These are phyloP conservation scores for Hypoxylon sp. DNA, from an alignment of 2,329 filamentous ascomycete species.

Conservation along the genomic window DNA sequence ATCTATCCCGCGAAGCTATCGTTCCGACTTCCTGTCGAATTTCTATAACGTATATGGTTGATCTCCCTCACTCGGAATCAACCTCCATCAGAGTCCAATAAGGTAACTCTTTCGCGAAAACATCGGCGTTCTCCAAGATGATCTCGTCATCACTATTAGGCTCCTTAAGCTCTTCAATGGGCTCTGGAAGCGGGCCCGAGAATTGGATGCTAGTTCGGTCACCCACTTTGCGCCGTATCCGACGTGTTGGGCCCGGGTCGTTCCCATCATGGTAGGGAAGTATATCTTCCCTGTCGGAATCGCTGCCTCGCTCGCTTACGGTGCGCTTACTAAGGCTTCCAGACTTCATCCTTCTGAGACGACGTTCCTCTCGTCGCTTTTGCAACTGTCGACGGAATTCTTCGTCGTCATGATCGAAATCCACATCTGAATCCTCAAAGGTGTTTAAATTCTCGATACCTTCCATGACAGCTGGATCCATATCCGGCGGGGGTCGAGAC, in stretches of 20 bases:
- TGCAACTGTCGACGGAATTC: constrained; percentile 40
- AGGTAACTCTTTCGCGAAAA: constrained; percentile 45
- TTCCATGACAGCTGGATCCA: constrained; percentile 42
- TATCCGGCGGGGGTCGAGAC: constrained; percentile 40
- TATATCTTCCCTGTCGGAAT: constrained; percentile 47
- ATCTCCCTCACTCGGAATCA: constrained; percentile 43
- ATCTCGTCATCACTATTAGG: constrained; percentile 46
- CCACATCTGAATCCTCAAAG: constrained; percentile 41
- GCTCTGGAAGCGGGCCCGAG: constrained; percentile 41
- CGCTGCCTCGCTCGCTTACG: constrained; percentile 48
- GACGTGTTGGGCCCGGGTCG: constrained; percentile 39
- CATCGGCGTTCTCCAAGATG: constrained; percentile 44
- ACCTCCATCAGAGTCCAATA: constrained; percentile 49
- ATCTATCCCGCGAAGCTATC: constrained; percentile 21
- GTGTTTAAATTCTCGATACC: constrained; percentile 43
- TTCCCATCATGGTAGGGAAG: constrained; percentile 42
- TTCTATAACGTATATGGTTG: constrained; percentile 29
- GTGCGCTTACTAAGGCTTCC: constrained; percentile 50
- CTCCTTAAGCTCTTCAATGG: constrained; percentile 48
- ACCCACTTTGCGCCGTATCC: constrained; percentile 45
- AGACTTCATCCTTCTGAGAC: constrained; percentile 45
- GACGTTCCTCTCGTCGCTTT: constrained; percentile 38
- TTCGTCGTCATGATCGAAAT: constrained; percentile 38
- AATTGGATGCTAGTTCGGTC: constrained; percentile 46
- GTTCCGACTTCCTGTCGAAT: constrained; percentile 3